These are phyloP conservation scores for Cryptococcus sp. DNA, from an alignment of 1,284 basidiomycete species.

Conservation along the genomic window DNA sequence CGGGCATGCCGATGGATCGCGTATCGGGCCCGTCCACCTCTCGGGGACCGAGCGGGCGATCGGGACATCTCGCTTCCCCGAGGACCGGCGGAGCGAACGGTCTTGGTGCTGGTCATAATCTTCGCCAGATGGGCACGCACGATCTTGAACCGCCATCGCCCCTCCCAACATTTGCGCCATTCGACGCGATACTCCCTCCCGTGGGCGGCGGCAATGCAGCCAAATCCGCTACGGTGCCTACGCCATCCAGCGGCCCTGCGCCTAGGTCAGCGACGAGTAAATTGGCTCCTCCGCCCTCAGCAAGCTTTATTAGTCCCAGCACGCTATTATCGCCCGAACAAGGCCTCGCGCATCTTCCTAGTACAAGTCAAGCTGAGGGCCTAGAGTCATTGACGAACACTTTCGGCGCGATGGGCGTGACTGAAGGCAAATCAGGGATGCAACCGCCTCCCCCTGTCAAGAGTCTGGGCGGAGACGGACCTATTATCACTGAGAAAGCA, in stretches of 20 bases:
- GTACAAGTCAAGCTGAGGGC: neutral
- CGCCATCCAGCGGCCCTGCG: conserved; percentile 1
- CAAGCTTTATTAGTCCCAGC: conserved; percentile 43
- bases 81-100: conserved; percentile 7
- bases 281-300: conserved; percentile 11
- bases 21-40: conserved; percentile 13
- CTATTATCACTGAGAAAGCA: conserved; percentile 9
- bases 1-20: conserved; percentile 29
- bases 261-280: neutral
- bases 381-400: conserved; percentile 27
- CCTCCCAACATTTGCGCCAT: conserved; percentile 47
- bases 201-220: conserved; percentile 1
- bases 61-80: conserved; percentile 1
- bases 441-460: conserved; percentile 10
- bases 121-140: conserved; percentile 12
- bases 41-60: conserved; percentile 7
- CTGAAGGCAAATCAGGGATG: neutral
- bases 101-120: neutral
- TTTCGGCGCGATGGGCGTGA: conserved; percentile 35
- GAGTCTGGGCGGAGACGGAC: conserved; percentile 16
- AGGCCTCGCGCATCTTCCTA: too few relatives aligned
- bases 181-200: conserved; percentile 24
- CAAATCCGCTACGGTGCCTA: conserved; percentile 7
- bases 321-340: conserved; percentile 42
- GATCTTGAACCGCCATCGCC: conserved; percentile 24